A percentile compares a stretch with the other conserved stretches of the same genome.
Evolutionary conservation across 2,329 filamentous ascomycete genomes (phyloP).

Genomic region (Fusarium clavum): DNA sequence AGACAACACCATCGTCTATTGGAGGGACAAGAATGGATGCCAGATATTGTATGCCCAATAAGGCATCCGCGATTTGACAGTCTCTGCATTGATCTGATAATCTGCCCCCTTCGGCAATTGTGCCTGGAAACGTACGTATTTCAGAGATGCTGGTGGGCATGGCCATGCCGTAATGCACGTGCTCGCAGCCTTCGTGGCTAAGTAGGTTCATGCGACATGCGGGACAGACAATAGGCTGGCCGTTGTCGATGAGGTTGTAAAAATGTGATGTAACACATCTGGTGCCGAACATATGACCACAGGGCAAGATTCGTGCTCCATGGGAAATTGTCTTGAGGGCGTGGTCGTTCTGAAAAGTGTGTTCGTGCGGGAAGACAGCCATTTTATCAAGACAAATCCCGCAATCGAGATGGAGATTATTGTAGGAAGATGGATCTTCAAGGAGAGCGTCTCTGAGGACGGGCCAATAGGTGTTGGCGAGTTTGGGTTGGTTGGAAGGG

Average conservation of each 20-base stretch:
- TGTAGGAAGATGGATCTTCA: not conserved
- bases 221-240: not conserved
- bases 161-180: constrained; percentile 6
- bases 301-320: constrained; percentile 23
- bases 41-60: constrained; percentile 5
- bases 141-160: constrained; percentile 9
- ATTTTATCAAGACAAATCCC: constrained; percentile 23
- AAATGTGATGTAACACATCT: constrained; percentile 2
- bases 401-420: constrained; percentile 14
- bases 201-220: constrained; percentile 9
- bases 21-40: not conserved
- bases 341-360: not conserved
- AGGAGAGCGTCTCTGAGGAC: constrained; percentile 22
- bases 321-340: not conserved
- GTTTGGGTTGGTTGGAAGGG: fast-evolving
- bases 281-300: constrained; percentile 39
- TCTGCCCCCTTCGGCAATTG: constrained; percentile 2
- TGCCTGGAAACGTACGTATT: not conserved
- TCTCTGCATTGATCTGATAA: constrained; percentile 15
- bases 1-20: not conserved
- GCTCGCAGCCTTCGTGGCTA: not conserved
- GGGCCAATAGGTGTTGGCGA: constrained; percentile 13
- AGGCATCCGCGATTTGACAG: not conserved
- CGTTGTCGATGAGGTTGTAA: not conserved
- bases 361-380: constrained; percentile 23